Conservation (phyloP, 176 grass and related monocot genomes). For the Ensete ventricosum region DNA sequence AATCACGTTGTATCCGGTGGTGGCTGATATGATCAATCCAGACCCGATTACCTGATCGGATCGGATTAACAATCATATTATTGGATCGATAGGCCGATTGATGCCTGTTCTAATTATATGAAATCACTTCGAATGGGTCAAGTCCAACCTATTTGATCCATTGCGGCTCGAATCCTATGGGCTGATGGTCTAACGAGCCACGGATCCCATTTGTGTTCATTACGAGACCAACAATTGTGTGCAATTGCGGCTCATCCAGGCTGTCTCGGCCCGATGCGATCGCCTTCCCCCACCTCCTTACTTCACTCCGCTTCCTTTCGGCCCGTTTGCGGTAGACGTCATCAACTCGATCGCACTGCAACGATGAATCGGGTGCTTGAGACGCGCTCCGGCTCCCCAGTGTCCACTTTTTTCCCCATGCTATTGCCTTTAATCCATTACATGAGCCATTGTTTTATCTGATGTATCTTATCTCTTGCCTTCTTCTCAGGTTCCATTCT, state of each 20-base stretch:
- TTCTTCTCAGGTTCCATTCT: background rate
- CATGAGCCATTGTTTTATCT: background rate
- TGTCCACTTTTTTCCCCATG: background rate
- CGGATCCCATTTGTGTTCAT: no score
- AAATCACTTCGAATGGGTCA: no score
- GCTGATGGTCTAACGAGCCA: no score
- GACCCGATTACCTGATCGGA: background rate
- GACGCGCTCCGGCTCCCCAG: background rate
- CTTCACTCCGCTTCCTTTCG: background rate
- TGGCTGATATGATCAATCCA: background rate
- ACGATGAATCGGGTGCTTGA: background rate
- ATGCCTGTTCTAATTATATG: no score
- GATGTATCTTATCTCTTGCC: background rate
- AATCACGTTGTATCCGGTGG: no score
- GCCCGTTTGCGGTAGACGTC: no score
- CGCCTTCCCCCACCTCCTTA: background rate
- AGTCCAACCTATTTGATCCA: no score
- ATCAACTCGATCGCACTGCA: background rate
- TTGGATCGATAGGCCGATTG: no score
- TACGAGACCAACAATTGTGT: no score
- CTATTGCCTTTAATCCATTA: background rate
- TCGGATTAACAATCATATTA: background rate
- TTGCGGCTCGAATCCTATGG: no score
- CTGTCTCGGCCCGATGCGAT: background rate
- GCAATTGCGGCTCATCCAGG: background rate